These are phyloP conservation scores for Cladophialophora immunda DNA, from an alignment of 2,329 filamentous ascomycete genomes.

Conservation along the genomic window DNA sequence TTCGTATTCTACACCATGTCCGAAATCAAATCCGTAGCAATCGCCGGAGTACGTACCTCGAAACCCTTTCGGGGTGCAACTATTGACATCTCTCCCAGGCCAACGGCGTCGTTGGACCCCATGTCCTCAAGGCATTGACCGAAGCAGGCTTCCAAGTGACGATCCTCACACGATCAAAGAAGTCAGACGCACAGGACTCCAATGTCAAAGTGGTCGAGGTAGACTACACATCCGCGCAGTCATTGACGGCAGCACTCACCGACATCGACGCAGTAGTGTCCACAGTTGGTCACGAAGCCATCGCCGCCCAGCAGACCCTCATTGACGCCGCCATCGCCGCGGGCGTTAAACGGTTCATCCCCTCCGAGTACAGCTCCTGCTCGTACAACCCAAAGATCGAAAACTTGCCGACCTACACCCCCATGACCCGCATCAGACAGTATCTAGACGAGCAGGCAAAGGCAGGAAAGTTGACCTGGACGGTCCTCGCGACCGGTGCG, in stretches of 20 bases:
- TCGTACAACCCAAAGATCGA: constrained; percentile 41
- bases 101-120: constrained; percentile 43
- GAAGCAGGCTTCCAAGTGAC: constrained; percentile 38
- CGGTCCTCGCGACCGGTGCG: constrained; percentile 63
- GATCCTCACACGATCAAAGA: constrained; percentile 41
- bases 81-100: no score
- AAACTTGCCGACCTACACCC: constrained; percentile 42
- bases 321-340: constrained; percentile 45
- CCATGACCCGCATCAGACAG: constrained; percentile 42
- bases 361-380: constrained; percentile 46
- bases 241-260: constrained; percentile 39
- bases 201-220: constrained; percentile 39
- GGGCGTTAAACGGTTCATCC: constrained; percentile 48
- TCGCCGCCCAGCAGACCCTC: constrained; percentile 43
- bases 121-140: constrained; percentile 23
- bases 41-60: constrained; percentile 19
- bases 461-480: constrained; percentile 63
- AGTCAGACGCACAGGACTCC: constrained; percentile 34
- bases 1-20: constrained; percentile 19
- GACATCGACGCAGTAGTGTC: constrained; percentile 43
- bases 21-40: constrained; percentile 25
- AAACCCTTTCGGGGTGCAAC: background rate
- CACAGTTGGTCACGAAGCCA: constrained; percentile 27
- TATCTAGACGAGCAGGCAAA: constrained; percentile 62
- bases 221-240: constrained; percentile 42